Percentiles rank a stretch among this genome's conserved stretches.
Evolutionary conservation across 768 basidiomycete species (phyloP).

Genomic region (Mycena filopes): DNA sequence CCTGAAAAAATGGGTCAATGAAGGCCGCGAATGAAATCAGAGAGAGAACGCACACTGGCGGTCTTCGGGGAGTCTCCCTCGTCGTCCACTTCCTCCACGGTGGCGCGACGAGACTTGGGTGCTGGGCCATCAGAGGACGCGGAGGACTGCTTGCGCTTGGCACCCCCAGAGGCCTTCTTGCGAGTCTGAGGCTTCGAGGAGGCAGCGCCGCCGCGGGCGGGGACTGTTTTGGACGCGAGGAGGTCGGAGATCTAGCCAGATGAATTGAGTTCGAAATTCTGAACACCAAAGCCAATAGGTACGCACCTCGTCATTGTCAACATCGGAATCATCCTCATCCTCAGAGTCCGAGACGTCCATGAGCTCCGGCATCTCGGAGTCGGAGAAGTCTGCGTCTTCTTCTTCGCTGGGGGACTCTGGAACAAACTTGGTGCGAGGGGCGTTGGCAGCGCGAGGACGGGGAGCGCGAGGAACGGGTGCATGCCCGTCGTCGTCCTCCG

Average conservation of each 20-base stretch:
- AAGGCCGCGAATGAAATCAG: too few relatives aligned
- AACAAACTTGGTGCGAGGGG: background rate
- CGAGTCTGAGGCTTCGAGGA: conserved; percentile 1
- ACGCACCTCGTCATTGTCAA: conserved; percentile 9
- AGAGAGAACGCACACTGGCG: too few relatives aligned
- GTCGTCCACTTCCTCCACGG: conserved; percentile 4
- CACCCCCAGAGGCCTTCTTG: background rate
- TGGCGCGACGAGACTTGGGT: background rate
- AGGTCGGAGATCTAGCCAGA: background rate
- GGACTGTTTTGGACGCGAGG: background rate
- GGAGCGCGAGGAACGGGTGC: background rate
- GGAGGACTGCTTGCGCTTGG: conserved; percentile 12
- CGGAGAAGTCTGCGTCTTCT: background rate
- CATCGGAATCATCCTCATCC: background rate
- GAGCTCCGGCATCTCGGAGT: background rate
- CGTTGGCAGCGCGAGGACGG: background rate
- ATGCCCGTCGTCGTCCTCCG: conserved; percentile 1
- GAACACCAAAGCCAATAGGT: background rate
- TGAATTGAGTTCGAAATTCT: background rate
- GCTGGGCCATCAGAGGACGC: conserved; percentile 2
- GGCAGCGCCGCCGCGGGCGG: background rate
- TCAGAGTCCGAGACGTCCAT: background rate
- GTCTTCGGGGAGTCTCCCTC: background rate
- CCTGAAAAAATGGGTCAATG: background rate
- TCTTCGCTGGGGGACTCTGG: conserved; percentile 1